Conservation (phyloP, 2,329 filamentous ascomycete species). For the Monosporascus ibericus region DNA sequence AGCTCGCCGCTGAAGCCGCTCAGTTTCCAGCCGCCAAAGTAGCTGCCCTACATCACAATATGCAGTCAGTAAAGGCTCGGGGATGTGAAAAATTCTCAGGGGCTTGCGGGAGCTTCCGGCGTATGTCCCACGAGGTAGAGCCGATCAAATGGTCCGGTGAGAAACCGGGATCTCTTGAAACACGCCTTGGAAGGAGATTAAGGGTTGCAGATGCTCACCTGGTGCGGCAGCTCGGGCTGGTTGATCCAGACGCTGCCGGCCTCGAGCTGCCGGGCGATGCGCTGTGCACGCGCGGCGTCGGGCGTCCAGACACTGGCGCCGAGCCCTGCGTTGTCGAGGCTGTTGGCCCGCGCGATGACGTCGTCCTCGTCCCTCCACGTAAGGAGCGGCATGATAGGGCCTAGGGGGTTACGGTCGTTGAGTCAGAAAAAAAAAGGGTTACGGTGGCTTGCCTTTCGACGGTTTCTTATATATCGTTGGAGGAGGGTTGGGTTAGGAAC, state of each 20-base stretch:
- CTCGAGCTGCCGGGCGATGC: conserved; percentile 48
- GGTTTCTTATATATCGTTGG: too few relatives aligned
- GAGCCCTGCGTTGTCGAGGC: conserved; percentile 80
- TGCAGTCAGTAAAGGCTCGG: too few relatives aligned
- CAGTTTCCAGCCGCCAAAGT: conserved; percentile 27
- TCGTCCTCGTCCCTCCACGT: conserved; percentile 57
- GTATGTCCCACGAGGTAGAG: too few relatives aligned
- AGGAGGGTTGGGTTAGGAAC: too few relatives aligned
- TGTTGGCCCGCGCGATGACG: conserved; percentile 57
- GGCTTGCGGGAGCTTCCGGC: too few relatives aligned
- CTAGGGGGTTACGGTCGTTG: conserved; percentile 17
- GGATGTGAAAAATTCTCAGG: too few relatives aligned
- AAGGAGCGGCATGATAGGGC: conserved; percentile 57
- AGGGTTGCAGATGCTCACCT: neutral
- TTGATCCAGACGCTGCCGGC: conserved; percentile 59
- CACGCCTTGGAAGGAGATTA: too few relatives aligned
- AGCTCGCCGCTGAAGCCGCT: conserved; percentile 29
- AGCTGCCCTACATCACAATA: conserved; percentile 11
- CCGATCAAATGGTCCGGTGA: too few relatives aligned
- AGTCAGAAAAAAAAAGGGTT: neutral
- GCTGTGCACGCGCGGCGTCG: conserved; percentile 43
- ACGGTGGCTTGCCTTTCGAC: neutral
- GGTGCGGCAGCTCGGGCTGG: conserved; percentile 25
- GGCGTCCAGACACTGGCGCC: conserved; percentile 62
- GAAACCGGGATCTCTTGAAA: too few relatives aligned